A percentile compares a stretch with the other conserved stretches of the same genome.
Conservation (phyloP, 495 filamentous ascomycete species). For the Neurospora sp. region DNA sequence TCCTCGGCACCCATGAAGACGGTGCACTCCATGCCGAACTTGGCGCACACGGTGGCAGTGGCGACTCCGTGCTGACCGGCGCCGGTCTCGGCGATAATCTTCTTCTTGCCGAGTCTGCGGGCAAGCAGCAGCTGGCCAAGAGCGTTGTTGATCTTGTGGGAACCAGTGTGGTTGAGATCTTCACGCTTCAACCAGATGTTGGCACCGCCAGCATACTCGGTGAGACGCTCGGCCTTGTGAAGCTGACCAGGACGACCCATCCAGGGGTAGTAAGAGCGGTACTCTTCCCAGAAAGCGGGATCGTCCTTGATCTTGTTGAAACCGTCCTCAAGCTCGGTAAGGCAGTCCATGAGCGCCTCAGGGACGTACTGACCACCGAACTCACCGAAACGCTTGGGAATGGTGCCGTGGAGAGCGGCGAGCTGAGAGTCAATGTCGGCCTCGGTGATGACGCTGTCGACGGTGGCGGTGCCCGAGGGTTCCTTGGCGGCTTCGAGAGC, state of each 20-base stretch:
- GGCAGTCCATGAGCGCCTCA: constrained; percentile 94
- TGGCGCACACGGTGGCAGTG: constrained; percentile 90
- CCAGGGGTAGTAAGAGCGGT: constrained; percentile 91
- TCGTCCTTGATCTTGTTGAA: constrained; percentile 81
- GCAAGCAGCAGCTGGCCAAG: constrained; percentile 83
- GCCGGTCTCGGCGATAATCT: constrained; percentile 92
- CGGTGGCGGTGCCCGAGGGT: constrained; percentile 43
- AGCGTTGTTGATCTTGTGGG: constrained; percentile 97
- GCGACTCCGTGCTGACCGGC: constrained; percentile 97
- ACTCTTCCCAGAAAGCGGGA: constrained; percentile 93
- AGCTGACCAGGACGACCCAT: constrained; percentile 92
- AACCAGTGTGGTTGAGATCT: constrained; percentile 78
- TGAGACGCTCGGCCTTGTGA: constrained; percentile 78
- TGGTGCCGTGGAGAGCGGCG: constrained; percentile 39
- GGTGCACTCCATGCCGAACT: constrained; percentile 92
- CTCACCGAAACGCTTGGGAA: constrained; percentile 84
- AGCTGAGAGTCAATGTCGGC: constrained; percentile 36
- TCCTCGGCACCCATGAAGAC: constrained; percentile 96
- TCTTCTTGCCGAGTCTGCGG: constrained; percentile 71
- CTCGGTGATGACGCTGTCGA: constrained; percentile 35
- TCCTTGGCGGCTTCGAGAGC: constrained; percentile 46
- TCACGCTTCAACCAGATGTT: constrained; percentile 95
- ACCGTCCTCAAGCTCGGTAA: constrained; percentile 82
- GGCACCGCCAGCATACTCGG: constrained; percentile 78
- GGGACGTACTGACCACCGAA: constrained; percentile 99